phyloP scores from a whole-genome alignment of 345 rosid genomes.

The Eucalyptus grandis region DNA sequence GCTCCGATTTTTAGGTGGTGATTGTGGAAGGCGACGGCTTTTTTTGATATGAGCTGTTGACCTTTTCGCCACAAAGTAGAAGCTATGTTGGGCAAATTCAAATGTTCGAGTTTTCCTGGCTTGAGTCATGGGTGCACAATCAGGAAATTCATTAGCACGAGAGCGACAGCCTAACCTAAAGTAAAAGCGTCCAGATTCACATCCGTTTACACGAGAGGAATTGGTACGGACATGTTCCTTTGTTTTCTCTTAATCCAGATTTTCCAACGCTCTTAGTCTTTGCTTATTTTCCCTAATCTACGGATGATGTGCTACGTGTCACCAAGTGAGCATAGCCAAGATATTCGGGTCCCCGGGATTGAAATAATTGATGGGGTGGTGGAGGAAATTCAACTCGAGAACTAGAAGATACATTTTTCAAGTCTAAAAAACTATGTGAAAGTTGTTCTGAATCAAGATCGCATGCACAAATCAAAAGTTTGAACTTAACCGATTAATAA shows the following conservation, averaged over 20 bases:
- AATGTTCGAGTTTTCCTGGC: not conserved
- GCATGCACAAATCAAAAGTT: fast-evolving
- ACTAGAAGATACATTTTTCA: no score
- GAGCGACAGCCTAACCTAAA: not conserved
- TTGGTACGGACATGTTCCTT: not conserved
- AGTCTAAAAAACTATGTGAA: not conserved
- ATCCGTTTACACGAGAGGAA: not conserved
- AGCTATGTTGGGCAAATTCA: not conserved
- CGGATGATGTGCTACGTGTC: not conserved
- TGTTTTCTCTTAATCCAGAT: not conserved
- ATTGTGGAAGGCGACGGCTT: not conserved
- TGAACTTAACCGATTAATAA: not conserved
- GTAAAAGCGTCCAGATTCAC: not conserved
- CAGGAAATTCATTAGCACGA: not conserved
- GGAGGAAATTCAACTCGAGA: not conserved
- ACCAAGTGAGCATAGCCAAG: not conserved
- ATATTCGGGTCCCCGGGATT: not conserved
- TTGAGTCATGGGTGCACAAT: not conserved
- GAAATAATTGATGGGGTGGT: not conserved
- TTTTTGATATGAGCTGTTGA: not conserved
- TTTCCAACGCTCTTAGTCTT: not conserved
- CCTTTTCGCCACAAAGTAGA: not conserved
- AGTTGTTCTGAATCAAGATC: not conserved
- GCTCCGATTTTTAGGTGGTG: not conserved
- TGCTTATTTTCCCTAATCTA: not conserved